Evolutionary conservation across 2,329 filamentous ascomycete genomes (phyloP).

Genomic region (Sporothrix brunneoviolacea): DNA sequence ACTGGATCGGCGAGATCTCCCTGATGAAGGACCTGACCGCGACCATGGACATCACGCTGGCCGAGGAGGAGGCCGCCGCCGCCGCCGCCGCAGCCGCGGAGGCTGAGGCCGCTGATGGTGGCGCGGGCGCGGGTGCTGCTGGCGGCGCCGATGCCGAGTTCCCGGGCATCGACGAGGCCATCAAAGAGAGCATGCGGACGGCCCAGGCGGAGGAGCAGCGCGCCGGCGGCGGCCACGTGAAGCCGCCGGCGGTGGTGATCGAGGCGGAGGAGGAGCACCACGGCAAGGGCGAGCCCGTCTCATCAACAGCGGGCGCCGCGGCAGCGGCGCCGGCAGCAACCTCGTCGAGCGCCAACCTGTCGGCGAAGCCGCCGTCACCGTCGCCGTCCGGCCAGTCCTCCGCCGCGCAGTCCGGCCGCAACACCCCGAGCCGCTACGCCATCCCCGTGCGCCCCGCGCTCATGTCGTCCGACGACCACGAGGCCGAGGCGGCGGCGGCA

Average conservation of each 20-base stretch:
- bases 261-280: constrained; percentile 30
- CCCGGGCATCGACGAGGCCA: constrained; percentile 45
- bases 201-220: constrained; percentile 27
- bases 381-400: constrained; percentile 33
- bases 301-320: constrained; percentile 17
- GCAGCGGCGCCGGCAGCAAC: constrained; percentile 17
- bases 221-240: constrained; percentile 28
- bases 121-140: constrained; percentile 23
- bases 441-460: constrained; percentile 79
- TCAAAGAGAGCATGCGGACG: constrained; percentile 46
- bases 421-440: constrained; percentile 35
- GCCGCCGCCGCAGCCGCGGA: constrained; percentile 27
- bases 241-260: constrained; percentile 33
- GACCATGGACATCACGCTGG: constrained; percentile 96
- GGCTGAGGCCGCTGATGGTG: background rate
- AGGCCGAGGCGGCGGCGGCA: constrained; percentile 56
- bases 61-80: constrained; percentile 51
- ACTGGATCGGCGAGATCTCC: constrained; percentile 97
- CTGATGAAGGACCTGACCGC: constrained; percentile 97
- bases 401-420: constrained; percentile 33
- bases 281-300: background rate
- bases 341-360: constrained; percentile 28
- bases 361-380: constrained; percentile 35
- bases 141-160: constrained; percentile 48
- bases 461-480: constrained; percentile 73